These are phyloP conservation scores for Xylariaceae sp. DNA, from an alignment of 2,329 filamentous ascomycete species.

Conservation along the genomic window DNA sequence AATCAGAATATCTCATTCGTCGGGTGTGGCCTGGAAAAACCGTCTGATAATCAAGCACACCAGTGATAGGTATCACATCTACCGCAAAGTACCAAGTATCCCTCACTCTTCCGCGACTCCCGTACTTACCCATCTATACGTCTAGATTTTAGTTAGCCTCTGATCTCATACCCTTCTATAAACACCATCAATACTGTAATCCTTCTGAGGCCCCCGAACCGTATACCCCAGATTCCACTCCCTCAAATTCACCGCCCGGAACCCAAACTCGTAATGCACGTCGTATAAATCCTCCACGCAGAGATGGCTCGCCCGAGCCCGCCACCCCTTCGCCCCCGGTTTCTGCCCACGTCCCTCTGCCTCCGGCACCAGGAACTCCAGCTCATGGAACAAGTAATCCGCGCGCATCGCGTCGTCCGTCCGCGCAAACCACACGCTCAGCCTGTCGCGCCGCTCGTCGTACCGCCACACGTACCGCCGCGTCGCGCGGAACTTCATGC, in stretches of 20 bases:
- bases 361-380: conserved; percentile 49
- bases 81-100: too few relatives aligned
- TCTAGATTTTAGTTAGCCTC: too few relatives aligned
- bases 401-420: conserved; percentile 56
- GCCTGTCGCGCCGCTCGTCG: conserved; percentile 50
- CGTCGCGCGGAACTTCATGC: conserved; percentile 55
- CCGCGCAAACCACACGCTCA: conserved; percentile 72
- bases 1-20: too few relatives aligned
- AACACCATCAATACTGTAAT: conserved; percentile 57
- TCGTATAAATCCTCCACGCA: conserved; percentile 70
- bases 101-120: too few relatives aligned
- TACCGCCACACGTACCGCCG: conserved; percentile 72
- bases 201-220: conserved; percentile 69
- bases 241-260: conserved; percentile 51
- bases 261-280: conserved; percentile 64
- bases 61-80: too few relatives aligned
- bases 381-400: conserved; percentile 71
- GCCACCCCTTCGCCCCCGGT: conserved; percentile 39
- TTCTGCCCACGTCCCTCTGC: background rate
- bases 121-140: too few relatives aligned
- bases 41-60: too few relatives aligned
- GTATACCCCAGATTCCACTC: conserved; percentile 59
- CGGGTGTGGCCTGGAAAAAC: too few relatives aligned
- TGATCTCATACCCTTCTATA: conserved; percentile 42
- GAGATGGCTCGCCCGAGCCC: conserved; percentile 63